Evolutionary conservation across 2,329 filamentous ascomycete species (phyloP).

Genomic region (Paraconiothyrium brasiliense): DNA sequence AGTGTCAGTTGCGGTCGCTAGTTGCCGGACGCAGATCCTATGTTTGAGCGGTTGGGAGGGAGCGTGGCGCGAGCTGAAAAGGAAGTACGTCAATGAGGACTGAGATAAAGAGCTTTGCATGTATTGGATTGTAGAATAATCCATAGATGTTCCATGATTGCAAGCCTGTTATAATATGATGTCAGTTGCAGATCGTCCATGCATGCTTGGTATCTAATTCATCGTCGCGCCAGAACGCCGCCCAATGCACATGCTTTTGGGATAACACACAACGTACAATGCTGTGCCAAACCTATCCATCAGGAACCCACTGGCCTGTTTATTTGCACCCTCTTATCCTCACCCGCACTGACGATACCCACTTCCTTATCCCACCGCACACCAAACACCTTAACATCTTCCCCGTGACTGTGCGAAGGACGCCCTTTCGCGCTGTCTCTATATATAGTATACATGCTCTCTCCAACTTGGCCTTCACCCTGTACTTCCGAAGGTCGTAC

Average conservation of each 20-base stretch:
- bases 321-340: slow-evolving; percentile 94
- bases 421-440: slow-evolving; percentile 72
- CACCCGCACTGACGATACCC: slow-evolving; percentile 89
- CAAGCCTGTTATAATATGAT: neutral
- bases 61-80: too few species aligned
- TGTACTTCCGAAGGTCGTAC: slow-evolving; percentile 66
- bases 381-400: slow-evolving; percentile 88
- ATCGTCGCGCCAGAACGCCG: slow-evolving; percentile 12
- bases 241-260: slow-evolving; percentile 3
- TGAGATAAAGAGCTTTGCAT: too few species aligned
- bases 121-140: neutral
- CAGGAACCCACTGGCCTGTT: slow-evolving; percentile 60
- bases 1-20: too few species aligned
- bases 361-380: slow-evolving; percentile 86
- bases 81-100: too few species aligned
- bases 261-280: neutral
- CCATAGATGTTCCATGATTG: neutral
- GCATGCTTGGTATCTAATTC: slow-evolving; percentile 17
- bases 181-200: slow-evolving; percentile 1
- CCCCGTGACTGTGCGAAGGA: slow-evolving; percentile 70
- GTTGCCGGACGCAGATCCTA: too few species aligned
- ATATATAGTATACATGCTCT: slow-evolving; percentile 79
- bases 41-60: too few species aligned
- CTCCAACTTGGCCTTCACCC: slow-evolving; percentile 64
- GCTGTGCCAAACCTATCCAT: neutral